These are phyloP conservation scores for Camellia oleifera DNA, from an alignment of 179 eudicot genomes.

Conservation along the genomic window DNA sequence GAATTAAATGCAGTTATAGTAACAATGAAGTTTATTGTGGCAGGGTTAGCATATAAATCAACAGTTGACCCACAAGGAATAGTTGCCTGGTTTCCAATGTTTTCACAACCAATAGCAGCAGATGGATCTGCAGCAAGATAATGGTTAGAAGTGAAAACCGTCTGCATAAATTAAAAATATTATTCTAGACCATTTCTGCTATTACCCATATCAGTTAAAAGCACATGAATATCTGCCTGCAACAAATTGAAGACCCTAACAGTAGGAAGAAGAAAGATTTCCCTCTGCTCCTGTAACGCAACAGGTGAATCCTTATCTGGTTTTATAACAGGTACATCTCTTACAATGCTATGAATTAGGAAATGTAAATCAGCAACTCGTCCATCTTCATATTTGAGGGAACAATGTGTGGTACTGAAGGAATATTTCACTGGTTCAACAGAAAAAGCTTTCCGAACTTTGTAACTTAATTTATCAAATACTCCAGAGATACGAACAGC, in stretches of 20 bases:
- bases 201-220: conserved; percentile 73
- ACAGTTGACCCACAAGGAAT: conserved; percentile 60
- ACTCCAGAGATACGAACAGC: conserved; percentile 77
- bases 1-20: conserved; percentile 63
- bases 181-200: not conserved
- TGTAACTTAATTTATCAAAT: conserved; percentile 81
- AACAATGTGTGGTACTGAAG: conserved; percentile 65
- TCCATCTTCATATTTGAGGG: conserved; percentile 56
- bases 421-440: conserved; percentile 54
- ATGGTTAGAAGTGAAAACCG: conserved; percentile 3
- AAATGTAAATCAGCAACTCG: conserved; percentile 56
- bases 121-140: conserved; percentile 55
- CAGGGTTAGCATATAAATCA: conserved; percentile 83
- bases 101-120: conserved; percentile 29
- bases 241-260: conserved; percentile 70
- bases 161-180: not conserved
- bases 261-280: conserved; percentile 88
- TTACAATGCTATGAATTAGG: conserved; percentile 68
- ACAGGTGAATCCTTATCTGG: conserved; percentile 60
- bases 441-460: conserved; percentile 72
- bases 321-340: conserved; percentile 67
- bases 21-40: conserved; percentile 58
- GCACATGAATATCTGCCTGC: conserved; percentile 72
- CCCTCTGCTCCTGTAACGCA: conserved; percentile 85
- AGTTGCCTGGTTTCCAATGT: conserved; percentile 61